Evolutionary conservation across 179 eudicot genomes (phyloP), one percentile per base, ranked within the genome.

Genomic region (Sideroxylon spinosum): DNA sequence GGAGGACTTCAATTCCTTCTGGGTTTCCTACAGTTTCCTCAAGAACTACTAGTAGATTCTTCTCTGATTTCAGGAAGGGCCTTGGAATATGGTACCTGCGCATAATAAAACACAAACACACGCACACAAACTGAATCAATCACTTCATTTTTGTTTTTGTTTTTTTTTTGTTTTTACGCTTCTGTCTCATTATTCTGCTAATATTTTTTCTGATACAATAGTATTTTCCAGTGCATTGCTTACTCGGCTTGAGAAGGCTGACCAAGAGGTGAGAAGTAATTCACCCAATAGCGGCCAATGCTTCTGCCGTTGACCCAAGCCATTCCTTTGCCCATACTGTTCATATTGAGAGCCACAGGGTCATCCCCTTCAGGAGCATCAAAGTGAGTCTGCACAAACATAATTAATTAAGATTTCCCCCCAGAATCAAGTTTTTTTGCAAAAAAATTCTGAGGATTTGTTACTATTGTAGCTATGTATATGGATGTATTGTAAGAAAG

Each of bases 1-100:
- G 84, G 56, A 80, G 76, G 56, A 95, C 64, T 75, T 86, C 80
- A 7, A 89, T 91, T 1, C 88, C 83, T 62, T 83, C 86, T 0
- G 91, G 89, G 62, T 80, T 63, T 22, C 97, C 98, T 13, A 93
- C 91, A 6, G 79, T 65, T 82, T 93, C 98, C 76, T 95, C 99
- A 17, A 93, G 89, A 17, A 95, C 82, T 66, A 92, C 98, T 74
- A 95, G 26, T 6, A 90, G 83, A 79, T 95, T 95, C 80, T 85
- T 83, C 68, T 78, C 89, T 0, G 89, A 87, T 85, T 95, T 93
- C 72, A 93, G 77, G 87, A 76, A 91, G 28, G 92, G 65, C 73
- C 96, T 84, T 70, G 99, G 99, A 23, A 95, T 83, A 68, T 95
- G 98, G 80, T 95, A 95, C 90, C 97, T 94, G 57, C 46, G 83